phyloP scores from a whole-genome alignment of 805 yeast genomes.

The Blastobotrys muscicola region DNA sequence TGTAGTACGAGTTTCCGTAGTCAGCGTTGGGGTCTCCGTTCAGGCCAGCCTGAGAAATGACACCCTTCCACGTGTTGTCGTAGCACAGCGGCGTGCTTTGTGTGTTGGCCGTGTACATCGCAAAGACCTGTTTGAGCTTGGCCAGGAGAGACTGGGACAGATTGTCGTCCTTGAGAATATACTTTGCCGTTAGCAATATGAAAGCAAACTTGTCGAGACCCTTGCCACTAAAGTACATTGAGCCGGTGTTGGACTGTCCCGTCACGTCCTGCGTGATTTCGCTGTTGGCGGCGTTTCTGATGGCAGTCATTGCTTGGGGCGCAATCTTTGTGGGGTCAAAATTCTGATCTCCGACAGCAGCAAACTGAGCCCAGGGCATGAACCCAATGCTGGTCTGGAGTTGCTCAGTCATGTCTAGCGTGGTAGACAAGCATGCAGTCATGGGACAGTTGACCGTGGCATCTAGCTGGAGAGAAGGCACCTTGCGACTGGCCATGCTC shows the following conservation, averaged over 20 bases:
- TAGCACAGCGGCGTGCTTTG: conserved; percentile 63
- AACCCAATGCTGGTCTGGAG: conserved; percentile 38
- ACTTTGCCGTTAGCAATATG: conserved; percentile 57
- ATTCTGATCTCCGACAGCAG: conserved; percentile 6
- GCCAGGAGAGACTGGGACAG: conserved; percentile 42
- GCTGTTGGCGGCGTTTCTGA: neutral
- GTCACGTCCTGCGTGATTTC: conserved; percentile 40
- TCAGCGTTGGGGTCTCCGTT: conserved; percentile 45
- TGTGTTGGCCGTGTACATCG: conserved; percentile 50
- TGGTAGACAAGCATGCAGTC: conserved; percentile 26
- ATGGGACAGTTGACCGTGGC: conserved; percentile 38
- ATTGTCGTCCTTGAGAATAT: conserved; percentile 43
- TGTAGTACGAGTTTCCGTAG: conserved; percentile 69
- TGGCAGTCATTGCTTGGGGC: conserved; percentile 18
- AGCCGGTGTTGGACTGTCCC: conserved; percentile 49
- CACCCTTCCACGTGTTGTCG: conserved; percentile 68
- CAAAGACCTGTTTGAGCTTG: conserved; percentile 52
- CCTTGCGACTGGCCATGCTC: conserved; percentile 15
- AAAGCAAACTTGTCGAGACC: conserved; percentile 74
- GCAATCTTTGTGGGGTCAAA: neutral
- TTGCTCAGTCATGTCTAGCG: conserved; percentile 25
- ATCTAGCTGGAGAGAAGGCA: conserved; percentile 16
- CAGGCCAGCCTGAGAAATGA: conserved; percentile 56
- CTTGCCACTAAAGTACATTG: conserved; percentile 87
- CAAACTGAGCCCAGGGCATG: conserved; percentile 44